Evolutionary conservation across 768 basidiomycete genomes (phyloP).

Genomic region (Boletus reticuloceps): DNA sequence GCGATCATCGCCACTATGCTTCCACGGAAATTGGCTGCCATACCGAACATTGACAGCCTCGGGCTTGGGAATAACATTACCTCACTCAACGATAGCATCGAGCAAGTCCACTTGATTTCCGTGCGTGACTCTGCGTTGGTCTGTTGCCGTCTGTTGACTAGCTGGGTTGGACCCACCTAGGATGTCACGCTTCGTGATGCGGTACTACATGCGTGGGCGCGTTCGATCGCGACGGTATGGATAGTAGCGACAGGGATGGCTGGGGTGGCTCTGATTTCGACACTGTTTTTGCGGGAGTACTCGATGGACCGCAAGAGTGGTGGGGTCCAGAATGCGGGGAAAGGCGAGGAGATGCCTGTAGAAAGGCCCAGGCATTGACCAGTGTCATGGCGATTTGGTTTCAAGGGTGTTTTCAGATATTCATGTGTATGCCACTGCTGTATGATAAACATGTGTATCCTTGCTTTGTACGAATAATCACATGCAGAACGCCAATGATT

Average conservation of each 20-base stretch:
- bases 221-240: neutral
- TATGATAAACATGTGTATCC: no score
- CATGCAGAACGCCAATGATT: no score
- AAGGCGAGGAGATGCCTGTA: neutral
- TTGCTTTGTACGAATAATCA: no score
- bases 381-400: no score
- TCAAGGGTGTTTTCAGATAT: no score
- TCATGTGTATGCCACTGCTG: no score
- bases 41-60: constrained; percentile 7
- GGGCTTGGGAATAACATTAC: constrained; percentile 41
- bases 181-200: neutral
- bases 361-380: no score
- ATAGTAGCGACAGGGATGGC: neutral
- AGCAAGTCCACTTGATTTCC: constrained; percentile 36
- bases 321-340: neutral
- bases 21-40: constrained; percentile 8
- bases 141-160: neutral
- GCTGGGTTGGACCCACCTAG: neutral
- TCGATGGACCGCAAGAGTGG: neutral
- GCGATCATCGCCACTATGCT: constrained; percentile 62
- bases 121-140: constrained; percentile 9
- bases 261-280: neutral
- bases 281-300: neutral
- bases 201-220: neutral
- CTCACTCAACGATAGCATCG: constrained; percentile 47